These are phyloP conservation scores for Aspergillus amoenus DNA, from an alignment of 2,329 filamentous ascomycete genomes.

Conservation along the genomic window DNA sequence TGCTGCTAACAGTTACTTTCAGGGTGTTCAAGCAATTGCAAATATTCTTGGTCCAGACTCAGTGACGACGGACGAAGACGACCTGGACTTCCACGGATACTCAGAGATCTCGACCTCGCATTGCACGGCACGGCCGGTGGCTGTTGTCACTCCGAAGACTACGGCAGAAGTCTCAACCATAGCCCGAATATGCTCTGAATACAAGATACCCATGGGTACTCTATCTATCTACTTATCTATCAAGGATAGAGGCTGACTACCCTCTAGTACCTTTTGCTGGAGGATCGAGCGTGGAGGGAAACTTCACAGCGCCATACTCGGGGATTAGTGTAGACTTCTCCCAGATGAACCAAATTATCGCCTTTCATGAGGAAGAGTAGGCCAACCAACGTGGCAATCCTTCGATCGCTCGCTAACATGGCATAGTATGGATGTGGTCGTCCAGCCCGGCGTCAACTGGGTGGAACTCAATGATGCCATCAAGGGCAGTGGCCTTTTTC, in stretches of 20 bases:
- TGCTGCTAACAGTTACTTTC: not conserved
- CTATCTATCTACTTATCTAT: not conserved
- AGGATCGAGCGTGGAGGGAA: conserved; percentile 82
- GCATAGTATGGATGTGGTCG: conserved; percentile 74
- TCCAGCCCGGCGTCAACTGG: conserved; percentile 88
- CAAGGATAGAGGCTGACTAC: too few relatives aligned
- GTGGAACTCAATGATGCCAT: conserved; percentile 79
- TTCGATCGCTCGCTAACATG: not conserved
- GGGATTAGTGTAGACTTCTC: conserved; percentile 88
- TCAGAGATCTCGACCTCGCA: conserved; percentile 70
- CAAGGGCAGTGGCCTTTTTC: conserved; percentile 64
- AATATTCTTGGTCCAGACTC: conserved; percentile 54
- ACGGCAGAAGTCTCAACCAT: conserved; percentile 67
- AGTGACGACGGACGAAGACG: conserved; percentile 64
- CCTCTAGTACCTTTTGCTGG: conserved; percentile 73
- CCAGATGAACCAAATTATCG: conserved; percentile 79
- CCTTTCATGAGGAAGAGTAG: conserved; percentile 72
- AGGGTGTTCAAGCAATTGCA: not conserved
- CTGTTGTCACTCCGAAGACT: conserved; percentile 62
- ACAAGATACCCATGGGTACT: conserved; percentile 68
- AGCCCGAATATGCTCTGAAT: conserved; percentile 71
- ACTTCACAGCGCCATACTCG: conserved; percentile 82
- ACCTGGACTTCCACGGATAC: conserved; percentile 63
- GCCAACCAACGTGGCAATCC: too few relatives aligned
- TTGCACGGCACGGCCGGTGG: conserved; percentile 61